phyloP scores from a whole-genome alignment of 1,284 basidiomycete genomes.

The Cryptococcus depauperatus region DNA sequence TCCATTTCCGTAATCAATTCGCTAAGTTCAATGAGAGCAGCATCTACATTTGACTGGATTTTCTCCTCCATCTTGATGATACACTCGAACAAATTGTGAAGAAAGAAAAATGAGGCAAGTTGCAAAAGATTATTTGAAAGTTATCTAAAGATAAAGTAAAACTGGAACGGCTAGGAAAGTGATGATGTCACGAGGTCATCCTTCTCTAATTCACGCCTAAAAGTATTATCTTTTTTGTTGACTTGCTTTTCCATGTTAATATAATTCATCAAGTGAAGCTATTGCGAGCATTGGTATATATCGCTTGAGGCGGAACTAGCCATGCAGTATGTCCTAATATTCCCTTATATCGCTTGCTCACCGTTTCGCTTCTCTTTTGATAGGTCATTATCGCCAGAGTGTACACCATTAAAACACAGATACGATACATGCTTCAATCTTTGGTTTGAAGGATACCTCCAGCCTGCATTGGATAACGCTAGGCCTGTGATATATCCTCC shows the following conservation, averaged over 20 bases:
- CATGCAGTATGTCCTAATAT: slow-evolving; percentile 1
- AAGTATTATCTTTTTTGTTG: no score
- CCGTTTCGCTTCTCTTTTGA: no score
- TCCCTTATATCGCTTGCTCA: no score
- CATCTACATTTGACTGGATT: slow-evolving; percentile 2
- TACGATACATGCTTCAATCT: slow-evolving; percentile 93
- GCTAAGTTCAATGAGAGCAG: slow-evolving; percentile 20
- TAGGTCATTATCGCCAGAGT: slow-evolving; percentile 57
- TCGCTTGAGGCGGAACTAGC: not conserved
- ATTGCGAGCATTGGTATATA: no score
- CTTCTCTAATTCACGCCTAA: no score
- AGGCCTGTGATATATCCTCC: not conserved
- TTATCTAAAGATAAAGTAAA: no score
- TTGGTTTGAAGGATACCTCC: slow-evolving; percentile 92
- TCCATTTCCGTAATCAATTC: slow-evolving; percentile 22
- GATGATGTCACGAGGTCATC: not conserved
- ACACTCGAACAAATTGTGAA: not conserved
- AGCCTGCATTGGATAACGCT: slow-evolving; percentile 50
- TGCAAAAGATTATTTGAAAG: no score
- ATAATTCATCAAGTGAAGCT: no score
- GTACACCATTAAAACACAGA: slow-evolving; percentile 77
- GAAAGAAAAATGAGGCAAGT: no score
- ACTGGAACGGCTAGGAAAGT: not conserved
- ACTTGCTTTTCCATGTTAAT: no score
- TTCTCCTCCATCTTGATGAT: not conserved